Conservation (phyloP, 169 alveolate species). For the Eimeria tenella region DNA sequence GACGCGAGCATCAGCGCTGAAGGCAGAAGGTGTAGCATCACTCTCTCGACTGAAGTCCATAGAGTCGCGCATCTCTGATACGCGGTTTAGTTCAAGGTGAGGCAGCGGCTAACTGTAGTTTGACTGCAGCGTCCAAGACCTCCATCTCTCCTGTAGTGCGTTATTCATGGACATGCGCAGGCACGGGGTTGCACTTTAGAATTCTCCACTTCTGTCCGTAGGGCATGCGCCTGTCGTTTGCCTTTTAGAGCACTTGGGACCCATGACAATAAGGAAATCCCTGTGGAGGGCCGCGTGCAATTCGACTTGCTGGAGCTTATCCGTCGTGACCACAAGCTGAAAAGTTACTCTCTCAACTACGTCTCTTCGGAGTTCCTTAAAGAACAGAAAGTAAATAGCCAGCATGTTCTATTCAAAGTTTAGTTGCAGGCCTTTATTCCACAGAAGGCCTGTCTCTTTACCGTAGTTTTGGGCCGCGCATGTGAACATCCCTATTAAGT, state of each 20-base stretch:
- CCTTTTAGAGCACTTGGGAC: slow-evolving; percentile 67
- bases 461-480: too few species aligned
- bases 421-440: too few species aligned
- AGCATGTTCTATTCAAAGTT: neutral
- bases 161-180: too few species aligned
- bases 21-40: slow-evolving; percentile 88
- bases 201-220: too few species aligned
- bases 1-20: slow-evolving; percentile 94
- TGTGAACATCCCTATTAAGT: too few species aligned
- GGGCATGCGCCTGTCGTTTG: neutral
- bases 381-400: slow-evolving; percentile 92
- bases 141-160: neutral
- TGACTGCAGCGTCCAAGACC: neutral
- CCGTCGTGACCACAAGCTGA: slow-evolving; percentile 97
- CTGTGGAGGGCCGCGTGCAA: slow-evolving; percentile 96
- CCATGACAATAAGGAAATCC: slow-evolving; percentile 78
- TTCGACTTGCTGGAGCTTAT: slow-evolving; percentile 98
- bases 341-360: slow-evolving; percentile 97
- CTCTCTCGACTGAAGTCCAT: slow-evolving; percentile 53
- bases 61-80: slow-evolving; percentile 59
- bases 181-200: too few species aligned
- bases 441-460: too few species aligned
- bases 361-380: slow-evolving; percentile 97
- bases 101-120: neutral
- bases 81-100: slow-evolving; percentile 67